Evolutionary conservation across 192 early-diverging fungal genomes (phyloP), one percentile per base, ranked within the genome.

Genomic region (Gonapodya prolifera): DNA sequence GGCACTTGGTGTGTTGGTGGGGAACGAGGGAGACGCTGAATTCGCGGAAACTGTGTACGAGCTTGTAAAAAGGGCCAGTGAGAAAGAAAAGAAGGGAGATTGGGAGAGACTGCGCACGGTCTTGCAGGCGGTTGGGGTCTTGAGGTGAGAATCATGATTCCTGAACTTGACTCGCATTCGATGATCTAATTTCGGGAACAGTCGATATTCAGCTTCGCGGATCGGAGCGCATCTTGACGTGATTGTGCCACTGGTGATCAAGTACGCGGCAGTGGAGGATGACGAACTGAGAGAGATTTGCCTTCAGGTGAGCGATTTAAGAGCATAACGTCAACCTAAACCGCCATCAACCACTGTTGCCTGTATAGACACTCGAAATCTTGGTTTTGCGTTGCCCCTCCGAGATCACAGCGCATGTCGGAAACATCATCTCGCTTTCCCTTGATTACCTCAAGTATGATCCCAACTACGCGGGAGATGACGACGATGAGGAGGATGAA

Each of bases 241-340:
- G 17, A 79, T 92, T 34, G 75, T 94, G 0, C 89, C 92, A 8
- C 84, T 86, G n/a, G 82, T 93, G 31, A 82, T 88, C 23, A 75
- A 85, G 28, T 90, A 89, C 81, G 81, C 85, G 30, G 77, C 83
- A 16, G 78, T 86, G 30, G 89, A 92, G 34, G 91, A 94, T 75
- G 92, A 96, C 80, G 94, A 96, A 77, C 80, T 94, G 70, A 87
- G 93, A 2, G 94, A 96, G 80, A 87, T 87, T 34, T 93, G 92
- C 77, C 83, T 96, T 34, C 92, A 94, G 78, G 81, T 74, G 35
- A 35, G 33, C n/a, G 16, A 45, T 45, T 30, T 83, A 35, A 35
- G 1, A 35, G 36, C 16, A 33, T 69, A 34, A 1, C 71, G 36
- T 29, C 8, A 76, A 34, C 33, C n/a, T n/a, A n/a, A n/a, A n/a